Base-by-base conservation (phyloP, 2,329 filamentous ascomycete species). In the Aspergillus sp. region DNA sequence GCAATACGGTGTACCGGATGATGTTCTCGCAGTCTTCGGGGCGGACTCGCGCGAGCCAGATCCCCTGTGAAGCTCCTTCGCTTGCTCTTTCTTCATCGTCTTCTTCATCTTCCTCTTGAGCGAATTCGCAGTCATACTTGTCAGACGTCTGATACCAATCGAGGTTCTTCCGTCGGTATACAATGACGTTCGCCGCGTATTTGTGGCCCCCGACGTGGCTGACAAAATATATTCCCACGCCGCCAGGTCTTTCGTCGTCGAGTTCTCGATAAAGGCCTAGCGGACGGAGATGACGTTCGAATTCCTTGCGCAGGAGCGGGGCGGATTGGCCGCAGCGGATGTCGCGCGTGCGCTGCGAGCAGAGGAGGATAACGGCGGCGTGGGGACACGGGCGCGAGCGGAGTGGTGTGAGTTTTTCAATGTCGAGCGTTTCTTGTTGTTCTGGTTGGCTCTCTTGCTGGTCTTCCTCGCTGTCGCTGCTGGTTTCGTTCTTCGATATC, bases 121-220 rank as follows among this genome's bases (percentile, higher is more conserved):
- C 71, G 4, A 27, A 44, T 6, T 52, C 56, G 4, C 58, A 63
- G 9, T 51, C 46, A 20, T 27, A 45, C 7, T 43, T 54, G 17
- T 46, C 57, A 48, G 49, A 45, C 41, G 57, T 58, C 12, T 52
- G 54, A 46, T 65, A 64, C 65, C 66, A 69, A 4, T 67, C 63
- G 20, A 68, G 63, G 52, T 65, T 69, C 6, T 76, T 74, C 15
- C 79, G 78, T 7, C 93, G 80, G 67, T 98, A 97, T 1, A 98
- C 77, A 74, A 98, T 87, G 58, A 97, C 82, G 61, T 98, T 98
- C 23, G 93, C 93, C 42, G 85, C 84, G 71, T 95, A 97, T 73
- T 96, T 96, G 74, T 98, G 93, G 0, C 93, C 93, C 23, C 93
- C 93, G 2, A 96, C 90, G 63, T 98, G 93, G 57, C 84, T 91